Percentiles rank a stretch among this genome's conserved stretches.
These are phyloP conservation scores for Colletotrichum sp. DNA, from an alignment of 2,329 filamentous ascomycete genomes.

Conservation along the genomic window DNA sequence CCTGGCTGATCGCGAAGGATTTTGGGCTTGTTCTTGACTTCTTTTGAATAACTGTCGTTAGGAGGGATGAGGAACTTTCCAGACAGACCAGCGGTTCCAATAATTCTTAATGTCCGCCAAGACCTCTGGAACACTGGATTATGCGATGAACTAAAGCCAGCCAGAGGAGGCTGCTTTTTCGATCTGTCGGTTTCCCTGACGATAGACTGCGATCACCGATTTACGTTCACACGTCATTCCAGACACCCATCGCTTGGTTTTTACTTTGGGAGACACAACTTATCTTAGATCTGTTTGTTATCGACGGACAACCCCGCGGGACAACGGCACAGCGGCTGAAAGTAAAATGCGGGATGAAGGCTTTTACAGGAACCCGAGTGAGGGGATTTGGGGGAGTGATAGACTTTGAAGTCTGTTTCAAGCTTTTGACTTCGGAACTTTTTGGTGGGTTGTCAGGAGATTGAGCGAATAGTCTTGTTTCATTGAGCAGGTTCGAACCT, in stretches of 20 bases:
- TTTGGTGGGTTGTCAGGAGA: not conserved
- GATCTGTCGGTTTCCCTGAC: not conserved
- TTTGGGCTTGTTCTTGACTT: not conserved
- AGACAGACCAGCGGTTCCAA: not conserved
- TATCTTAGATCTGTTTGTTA: not conserved
- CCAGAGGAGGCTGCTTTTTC: not conserved
- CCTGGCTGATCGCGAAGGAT: not conserved
- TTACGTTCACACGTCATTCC: not conserved
- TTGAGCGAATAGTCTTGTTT: not conserved
- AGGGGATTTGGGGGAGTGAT: not conserved
- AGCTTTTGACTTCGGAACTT: not conserved
- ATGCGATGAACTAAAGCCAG: slow-evolving; percentile 7
- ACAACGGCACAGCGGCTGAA: not conserved
- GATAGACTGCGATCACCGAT: not conserved
- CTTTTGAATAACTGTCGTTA: not conserved
- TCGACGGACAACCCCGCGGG: not conserved
- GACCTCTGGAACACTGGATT: not conserved
- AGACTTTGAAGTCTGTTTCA: not conserved
- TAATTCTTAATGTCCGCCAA: not conserved
- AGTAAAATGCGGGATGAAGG: not conserved
- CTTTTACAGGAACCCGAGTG: not conserved
- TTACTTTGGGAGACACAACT: not conserved
- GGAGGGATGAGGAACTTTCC: not conserved
- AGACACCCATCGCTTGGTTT: not conserved
- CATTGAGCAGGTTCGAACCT: not conserved